phyloP scores from a whole-genome alignment of 1,284 basidiomycete genomes.

The Cutaneotrichosporon curvatum region DNA sequence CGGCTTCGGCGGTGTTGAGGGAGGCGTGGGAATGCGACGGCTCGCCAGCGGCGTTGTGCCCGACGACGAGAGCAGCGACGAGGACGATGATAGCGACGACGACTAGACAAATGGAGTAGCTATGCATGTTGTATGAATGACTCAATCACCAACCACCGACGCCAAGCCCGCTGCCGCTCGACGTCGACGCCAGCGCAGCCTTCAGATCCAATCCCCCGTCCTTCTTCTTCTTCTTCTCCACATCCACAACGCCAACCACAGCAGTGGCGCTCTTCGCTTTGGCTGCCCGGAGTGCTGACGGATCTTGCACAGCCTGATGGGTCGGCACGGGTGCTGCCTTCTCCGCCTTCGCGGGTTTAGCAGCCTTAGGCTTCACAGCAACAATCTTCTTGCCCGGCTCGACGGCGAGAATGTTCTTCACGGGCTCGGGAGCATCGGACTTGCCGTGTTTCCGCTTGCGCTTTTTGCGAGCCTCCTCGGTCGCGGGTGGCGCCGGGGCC shows the following conservation, averaged over 20 bases:
- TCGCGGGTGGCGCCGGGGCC: background rate
- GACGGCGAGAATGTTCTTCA: background rate
- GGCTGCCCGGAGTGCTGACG: constrained; percentile 1
- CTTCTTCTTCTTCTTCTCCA: constrained; percentile 3
- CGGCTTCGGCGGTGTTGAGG: constrained; percentile 20
- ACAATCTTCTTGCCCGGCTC: background rate
- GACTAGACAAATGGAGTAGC: background rate
- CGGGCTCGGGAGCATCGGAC: background rate
- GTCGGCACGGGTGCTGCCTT: constrained; percentile 1
- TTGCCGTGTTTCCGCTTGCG: constrained; percentile 15
- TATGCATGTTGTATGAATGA: constrained; percentile 1
- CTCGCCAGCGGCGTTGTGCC: constrained; percentile 21
- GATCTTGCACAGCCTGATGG: constrained; percentile 7
- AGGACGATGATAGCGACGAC: constrained; percentile 30
- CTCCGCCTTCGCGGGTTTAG: background rate
- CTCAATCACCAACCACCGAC: constrained; percentile 8
- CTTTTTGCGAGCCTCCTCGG: constrained; percentile 12
- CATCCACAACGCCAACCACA: constrained; percentile 27
- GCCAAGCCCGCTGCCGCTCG: constrained; percentile 1
- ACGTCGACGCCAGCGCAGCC: constrained; percentile 11
- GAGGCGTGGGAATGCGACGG: constrained; percentile 34
- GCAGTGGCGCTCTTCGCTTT: constrained; percentile 20
- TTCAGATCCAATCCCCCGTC: constrained; percentile 22
- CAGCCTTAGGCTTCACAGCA: background rate
- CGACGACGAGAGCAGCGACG: constrained; percentile 22